phyloP scores from a whole-genome alignment of 2,329 filamentous ascomycete species.

The Fusarium tjaetaba region DNA sequence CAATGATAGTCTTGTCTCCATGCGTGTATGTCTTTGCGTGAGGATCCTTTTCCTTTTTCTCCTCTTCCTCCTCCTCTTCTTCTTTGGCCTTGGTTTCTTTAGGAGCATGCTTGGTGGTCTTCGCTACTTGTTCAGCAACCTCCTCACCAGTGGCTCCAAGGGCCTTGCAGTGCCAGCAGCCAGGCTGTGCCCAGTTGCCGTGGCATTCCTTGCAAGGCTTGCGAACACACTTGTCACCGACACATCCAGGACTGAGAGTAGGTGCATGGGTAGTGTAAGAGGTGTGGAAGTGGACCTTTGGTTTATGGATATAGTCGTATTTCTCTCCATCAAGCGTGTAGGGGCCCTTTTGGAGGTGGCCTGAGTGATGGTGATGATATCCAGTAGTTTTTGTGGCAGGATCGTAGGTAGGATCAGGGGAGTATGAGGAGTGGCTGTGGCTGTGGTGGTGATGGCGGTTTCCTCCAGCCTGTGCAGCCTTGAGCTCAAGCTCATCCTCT shows the following conservation, averaged over 20 bases:
- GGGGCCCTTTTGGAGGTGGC: background rate
- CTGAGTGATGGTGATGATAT: conserved; percentile 5
- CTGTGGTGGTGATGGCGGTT: background rate
- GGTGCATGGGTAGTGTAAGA: conserved; percentile 16
- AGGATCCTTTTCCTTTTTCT: background rate
- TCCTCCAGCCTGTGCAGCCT: background rate
- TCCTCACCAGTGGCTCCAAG: conserved; percentile 25
- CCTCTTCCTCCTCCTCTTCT: background rate
- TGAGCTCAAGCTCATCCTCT: background rate
- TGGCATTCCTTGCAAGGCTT: conserved; percentile 44
- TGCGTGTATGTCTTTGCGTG: conserved; percentile 24
- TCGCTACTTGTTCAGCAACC: conserved; percentile 3
- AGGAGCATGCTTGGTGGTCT: conserved; percentile 8
- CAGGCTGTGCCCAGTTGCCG: conserved; percentile 43
- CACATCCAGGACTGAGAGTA: conserved; percentile 30
- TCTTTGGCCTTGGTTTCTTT: conserved; percentile 9
- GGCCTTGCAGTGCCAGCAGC: conserved; percentile 47
- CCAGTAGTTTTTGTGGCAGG: background rate
- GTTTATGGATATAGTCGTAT: conserved; percentile 27
- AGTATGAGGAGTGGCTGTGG: background rate
- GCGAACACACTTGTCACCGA: conserved; percentile 35
- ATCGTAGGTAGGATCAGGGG: conserved; percentile 1
- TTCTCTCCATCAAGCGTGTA: conserved; percentile 4
- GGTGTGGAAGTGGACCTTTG: conserved; percentile 20
- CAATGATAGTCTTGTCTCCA: conserved; percentile 18